Evolutionary conservation across 495 filamentous ascomycete genomes (phyloP), one percentile per base, ranked within the genome.

Genomic region (Cercophora samala): DNA sequence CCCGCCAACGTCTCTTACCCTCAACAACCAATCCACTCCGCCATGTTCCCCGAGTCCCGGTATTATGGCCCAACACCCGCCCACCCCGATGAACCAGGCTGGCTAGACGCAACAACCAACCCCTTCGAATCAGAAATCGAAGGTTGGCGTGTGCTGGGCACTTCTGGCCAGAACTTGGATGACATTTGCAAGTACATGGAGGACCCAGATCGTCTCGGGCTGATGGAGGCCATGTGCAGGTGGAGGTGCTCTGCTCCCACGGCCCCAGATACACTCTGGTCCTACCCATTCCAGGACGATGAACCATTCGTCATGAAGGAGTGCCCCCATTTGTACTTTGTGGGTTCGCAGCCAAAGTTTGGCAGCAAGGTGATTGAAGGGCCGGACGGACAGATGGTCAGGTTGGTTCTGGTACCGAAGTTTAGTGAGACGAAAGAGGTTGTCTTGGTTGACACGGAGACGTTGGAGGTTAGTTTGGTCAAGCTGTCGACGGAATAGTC

Each of bases 161-260:
- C 88, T 5, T 90, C 90, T 25, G 95, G 95, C 0, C 95, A 99
- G 78, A 94, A 94, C 65, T 85, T 98, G 0, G 92, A 97, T 71
- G 95, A 99, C 78, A 85, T 97, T 9, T 91, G 91, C 74, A 93
- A 95, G 70, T 98, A 98, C 70, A 84, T 98, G 21, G 86, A 88
- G 51, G 85, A 86, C 23, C 87, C 92, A 18, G 88, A 91, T 66
- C 76, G 92, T 52, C 68, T 98, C 46, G 89, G 88, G 32, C 89
- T 97, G 83, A 93, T 97, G 88, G 95, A 98, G 78, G 86, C 87
- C 53, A 90, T 95, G 84, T 85, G 97, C 68, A 85, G 92, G 67
- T 99, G 96, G 96, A 84, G 94, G 64, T 90, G 90, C 76, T 86
- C 86, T 63, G 94, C 94, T n/a, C 95, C 95, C 17, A 99, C 95